Percentiles rank a stretch among this genome's conserved stretches.
Conservation (phyloP, 305 asterid genomes). For the Withania somnifera region DNA sequence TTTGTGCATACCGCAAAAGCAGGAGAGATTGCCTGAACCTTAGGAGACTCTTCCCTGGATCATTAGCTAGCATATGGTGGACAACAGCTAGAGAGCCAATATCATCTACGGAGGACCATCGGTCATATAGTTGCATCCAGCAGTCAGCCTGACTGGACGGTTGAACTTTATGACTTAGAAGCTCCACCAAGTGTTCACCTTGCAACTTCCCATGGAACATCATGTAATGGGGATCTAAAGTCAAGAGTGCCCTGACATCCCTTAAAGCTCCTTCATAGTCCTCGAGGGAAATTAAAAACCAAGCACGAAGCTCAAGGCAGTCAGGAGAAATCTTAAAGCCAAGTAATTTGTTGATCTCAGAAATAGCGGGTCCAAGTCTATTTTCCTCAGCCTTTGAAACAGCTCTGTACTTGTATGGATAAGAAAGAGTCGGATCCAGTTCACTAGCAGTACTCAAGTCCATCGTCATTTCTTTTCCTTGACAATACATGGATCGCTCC, state of each 20-base stretch:
- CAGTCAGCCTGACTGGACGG: slow-evolving; percentile 89
- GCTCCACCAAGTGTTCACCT: slow-evolving; percentile 61
- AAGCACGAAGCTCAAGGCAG: slow-evolving; percentile 89
- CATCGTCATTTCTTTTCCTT: slow-evolving; percentile 56
- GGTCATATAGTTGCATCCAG: slow-evolving; percentile 87
- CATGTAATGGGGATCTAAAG: slow-evolving; percentile 64
- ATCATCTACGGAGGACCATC: slow-evolving; percentile 95
- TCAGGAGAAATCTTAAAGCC: slow-evolving; percentile 85
- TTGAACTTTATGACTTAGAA: slow-evolving; percentile 43
- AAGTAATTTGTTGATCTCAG: slow-evolving; percentile 65
- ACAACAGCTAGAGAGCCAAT: slow-evolving; percentile 91
- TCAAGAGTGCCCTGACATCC: slow-evolving; percentile 71
- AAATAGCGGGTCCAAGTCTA: slow-evolving; percentile 48
- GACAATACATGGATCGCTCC: slow-evolving; percentile 67
- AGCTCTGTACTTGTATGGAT: slow-evolving; percentile 72
- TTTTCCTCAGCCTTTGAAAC: slow-evolving; percentile 44
- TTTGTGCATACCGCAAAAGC: slow-evolving; percentile 41
- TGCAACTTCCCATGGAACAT: slow-evolving; percentile 67
- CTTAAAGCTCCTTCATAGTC: slow-evolving; percentile 72
- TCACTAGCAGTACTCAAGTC: slow-evolving; percentile 61
- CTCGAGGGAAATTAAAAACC: slow-evolving; percentile 62
- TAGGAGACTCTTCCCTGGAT: slow-evolving; percentile 69
- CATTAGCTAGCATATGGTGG: slow-evolving; percentile 82
- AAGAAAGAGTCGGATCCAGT: slow-evolving; percentile 78
- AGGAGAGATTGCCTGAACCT: slow-evolving; percentile 81